phyloP scores from a whole-genome alignment of 441 rosid genomes.

The Populus hybrid region DNA sequence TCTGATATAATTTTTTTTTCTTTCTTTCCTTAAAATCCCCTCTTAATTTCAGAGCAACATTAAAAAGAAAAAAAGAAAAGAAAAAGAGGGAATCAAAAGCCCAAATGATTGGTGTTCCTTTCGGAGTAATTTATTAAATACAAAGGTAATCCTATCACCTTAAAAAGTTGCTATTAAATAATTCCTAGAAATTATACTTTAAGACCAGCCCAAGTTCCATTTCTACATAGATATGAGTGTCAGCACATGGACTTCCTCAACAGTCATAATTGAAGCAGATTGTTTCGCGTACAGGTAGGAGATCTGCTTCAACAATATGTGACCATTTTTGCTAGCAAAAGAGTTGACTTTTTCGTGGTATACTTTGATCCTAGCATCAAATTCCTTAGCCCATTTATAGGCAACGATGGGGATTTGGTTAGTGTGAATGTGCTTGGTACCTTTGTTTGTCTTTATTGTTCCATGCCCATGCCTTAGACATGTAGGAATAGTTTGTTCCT shows the following conservation, averaged over 20 bases:
- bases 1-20: neutral
- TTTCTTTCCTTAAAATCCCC: neutral
- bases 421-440: neutral
- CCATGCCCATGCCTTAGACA: neutral
- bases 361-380: neutral
- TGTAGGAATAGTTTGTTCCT: neutral
- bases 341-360: neutral
- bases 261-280: neutral
- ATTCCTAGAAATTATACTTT: too few species aligned
- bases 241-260: neutral
- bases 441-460: neutral
- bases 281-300: neutral
- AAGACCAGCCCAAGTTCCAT: too few species aligned
- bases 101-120: too few species aligned
- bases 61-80: too few species aligned
- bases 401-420: neutral
- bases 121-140: too few species aligned
- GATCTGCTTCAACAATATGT: neutral
- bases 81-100: too few species aligned
- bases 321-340: neutral
- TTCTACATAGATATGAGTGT: neutral
- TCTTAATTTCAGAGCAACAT: neutral
- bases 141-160: too few species aligned
- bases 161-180: too few species aligned
- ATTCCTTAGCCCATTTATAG: neutral